A percentile compares a stretch with the other conserved stretches of the same genome.
Conservation (phyloP, 352 stramenopile species). For the Globisporangium barbulae region DNA sequence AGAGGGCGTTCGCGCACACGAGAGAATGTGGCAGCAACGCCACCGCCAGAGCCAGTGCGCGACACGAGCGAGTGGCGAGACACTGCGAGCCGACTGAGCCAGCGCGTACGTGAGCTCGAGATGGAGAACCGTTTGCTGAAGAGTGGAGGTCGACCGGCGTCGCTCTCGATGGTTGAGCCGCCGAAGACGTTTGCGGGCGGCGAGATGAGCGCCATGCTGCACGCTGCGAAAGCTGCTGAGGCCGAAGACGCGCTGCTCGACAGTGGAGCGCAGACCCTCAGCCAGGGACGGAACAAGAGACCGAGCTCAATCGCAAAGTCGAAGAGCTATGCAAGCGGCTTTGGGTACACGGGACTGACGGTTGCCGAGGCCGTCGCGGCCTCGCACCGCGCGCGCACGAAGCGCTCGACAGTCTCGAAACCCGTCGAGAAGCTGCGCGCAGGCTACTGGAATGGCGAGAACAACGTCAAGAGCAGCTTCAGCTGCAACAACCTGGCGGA, state of each 20-base stretch:
- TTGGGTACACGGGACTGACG: conserved; percentile 50
- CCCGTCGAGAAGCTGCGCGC: conserved; percentile 43
- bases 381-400: conserved; percentile 57
- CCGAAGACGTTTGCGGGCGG: conserved; percentile 37
- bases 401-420: conserved; percentile 30
- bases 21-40: conserved; percentile 4
- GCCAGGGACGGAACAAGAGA: conserved; percentile 1
- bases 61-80: conserved; percentile 47
- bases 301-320: conserved; percentile 48
- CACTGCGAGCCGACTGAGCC: conserved; percentile 46
- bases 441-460: conserved; percentile 68
- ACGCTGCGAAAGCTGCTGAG: conserved; percentile 12
- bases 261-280: conserved; percentile 4
- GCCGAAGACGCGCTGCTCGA: conserved; percentile 14
- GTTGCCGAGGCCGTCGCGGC: conserved; percentile 62
- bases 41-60: conserved; percentile 8
- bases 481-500: conserved; percentile 80
- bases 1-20: conserved; percentile 4
- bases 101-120: conserved; percentile 65
- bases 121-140: conserved; percentile 60
- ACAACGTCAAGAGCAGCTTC: conserved; percentile 77
- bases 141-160: conserved; percentile 14
- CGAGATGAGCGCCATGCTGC: conserved; percentile 25
- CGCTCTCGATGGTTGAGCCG: conserved; percentile 18
- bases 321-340: conserved; percentile 49